phyloP scores from a whole-genome alignment of 202 grass and related monocot species.

The Setaria viridis region DNA sequence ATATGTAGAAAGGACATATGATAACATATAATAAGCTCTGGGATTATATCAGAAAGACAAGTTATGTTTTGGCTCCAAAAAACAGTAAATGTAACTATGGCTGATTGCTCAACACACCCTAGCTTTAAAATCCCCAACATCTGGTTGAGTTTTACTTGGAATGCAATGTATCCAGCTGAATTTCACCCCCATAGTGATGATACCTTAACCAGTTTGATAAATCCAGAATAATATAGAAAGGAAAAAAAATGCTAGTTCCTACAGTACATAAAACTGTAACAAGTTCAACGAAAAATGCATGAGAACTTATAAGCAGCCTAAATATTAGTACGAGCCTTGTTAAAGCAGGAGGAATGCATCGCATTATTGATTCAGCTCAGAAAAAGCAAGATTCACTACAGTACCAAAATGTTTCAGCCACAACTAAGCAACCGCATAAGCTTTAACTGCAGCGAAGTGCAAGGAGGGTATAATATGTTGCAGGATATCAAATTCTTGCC shows the following conservation, averaged over 20 bases:
- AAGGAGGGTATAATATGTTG: conserved; percentile 18
- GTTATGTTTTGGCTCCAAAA: too few relatives aligned
- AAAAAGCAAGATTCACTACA: not conserved
- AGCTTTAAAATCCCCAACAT: too few relatives aligned
- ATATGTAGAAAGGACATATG: too few relatives aligned
- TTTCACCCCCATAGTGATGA: not conserved
- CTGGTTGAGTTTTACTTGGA: not conserved
- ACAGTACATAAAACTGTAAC: not conserved
- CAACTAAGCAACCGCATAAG: not conserved
- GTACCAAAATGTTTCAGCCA: not conserved
- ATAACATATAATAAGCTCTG: too few relatives aligned
- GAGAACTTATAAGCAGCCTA: not conserved
- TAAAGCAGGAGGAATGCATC: not conserved
- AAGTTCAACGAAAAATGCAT: not conserved
- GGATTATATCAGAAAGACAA: too few relatives aligned
- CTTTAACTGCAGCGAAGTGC: conserved; percentile 18
- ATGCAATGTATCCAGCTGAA: not conserved
- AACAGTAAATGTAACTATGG: too few relatives aligned
- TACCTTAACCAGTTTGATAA: not conserved
- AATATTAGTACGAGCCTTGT: not conserved
- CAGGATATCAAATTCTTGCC: conserved; percentile 28
- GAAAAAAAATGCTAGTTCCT: not conserved
- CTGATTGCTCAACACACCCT: too few relatives aligned
- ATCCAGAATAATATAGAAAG: not conserved
- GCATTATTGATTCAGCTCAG: not conserved